Base-by-base conservation (phyloP, 2,329 filamentous ascomycete species). In the Ambrosiella cleistominuta region DNA sequence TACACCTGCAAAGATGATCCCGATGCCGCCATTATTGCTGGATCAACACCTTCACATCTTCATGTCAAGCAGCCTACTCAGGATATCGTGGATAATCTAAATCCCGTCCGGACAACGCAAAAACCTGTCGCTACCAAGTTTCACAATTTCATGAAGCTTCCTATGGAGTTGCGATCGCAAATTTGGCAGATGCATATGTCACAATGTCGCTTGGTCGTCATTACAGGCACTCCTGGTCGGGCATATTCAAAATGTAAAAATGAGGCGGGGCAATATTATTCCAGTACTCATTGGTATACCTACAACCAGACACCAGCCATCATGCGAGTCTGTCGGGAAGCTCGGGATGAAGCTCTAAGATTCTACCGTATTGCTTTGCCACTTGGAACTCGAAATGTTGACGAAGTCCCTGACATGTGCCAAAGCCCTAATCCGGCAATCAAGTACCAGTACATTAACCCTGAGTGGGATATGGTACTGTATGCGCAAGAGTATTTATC, bases 321-420 rank as follows among this genome's bases (percentile, higher is more conserved):
- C 19, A 57, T 64, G 45, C 62, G 61, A 2, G 60, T 61, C 9
- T 64, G 63, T 54, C 38, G 54, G 42, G 62, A 64, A 55, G 58
- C 63, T 11, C 56, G 62, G 17, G 52, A 45, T 19, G 61, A 62
- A 38, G 60, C 62, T 2, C 13, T 59, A 35, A 51, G 60, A 9
- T 64, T 63, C 56, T 63, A 63, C 58, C 62, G 63, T 35, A 62
- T 62, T n/a, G 59, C 57, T n/a, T 56, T 64, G 53, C 62, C 63
- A 13, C 37, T 54, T 17, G 15, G 37, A 42, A 9, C 38, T 38
- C 55, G 61, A 57, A 27, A 27, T 27, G 27, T 13, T 8, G 61
- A 59, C 50, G 15, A 19, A 7, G 35, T 47, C 9, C n/a, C 13
- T 15, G 37, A 49, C 17, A 17, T 27, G 7, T 51, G 42, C 13